Evolutionary conservation across 768 basidiomycete genomes (phyloP).

Genomic region (Cytidiella melzeri): DNA sequence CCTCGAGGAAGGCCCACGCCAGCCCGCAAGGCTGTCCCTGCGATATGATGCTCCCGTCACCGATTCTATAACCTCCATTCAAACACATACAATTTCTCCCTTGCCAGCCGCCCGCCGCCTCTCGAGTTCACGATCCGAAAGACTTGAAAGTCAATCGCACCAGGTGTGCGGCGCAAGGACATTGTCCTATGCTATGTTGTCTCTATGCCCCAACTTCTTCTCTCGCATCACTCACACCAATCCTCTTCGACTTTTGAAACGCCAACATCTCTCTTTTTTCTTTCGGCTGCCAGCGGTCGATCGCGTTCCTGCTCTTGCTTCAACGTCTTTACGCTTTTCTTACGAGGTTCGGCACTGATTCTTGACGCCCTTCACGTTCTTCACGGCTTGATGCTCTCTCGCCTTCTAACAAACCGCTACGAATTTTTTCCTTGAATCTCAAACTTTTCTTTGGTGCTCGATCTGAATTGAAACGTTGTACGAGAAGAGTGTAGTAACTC

Average conservation of each 20-base stretch:
- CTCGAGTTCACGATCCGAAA: too few relatives aligned
- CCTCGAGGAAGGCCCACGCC: background rate
- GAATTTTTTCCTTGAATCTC: background rate
- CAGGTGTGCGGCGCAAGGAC: background rate
- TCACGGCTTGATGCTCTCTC: background rate
- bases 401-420: background rate
- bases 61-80: background rate
- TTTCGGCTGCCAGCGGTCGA: background rate
- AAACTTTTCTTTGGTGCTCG: background rate
- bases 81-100: too few relatives aligned
- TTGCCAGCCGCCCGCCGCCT: too few relatives aligned
- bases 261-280: too few relatives aligned
- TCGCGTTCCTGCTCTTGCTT: background rate
- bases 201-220: slow-evolving; percentile 3
- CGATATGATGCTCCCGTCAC: background rate
- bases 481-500: background rate
- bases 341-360: background rate
- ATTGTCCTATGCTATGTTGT: slow-evolving; percentile 3
- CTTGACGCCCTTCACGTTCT: background rate
- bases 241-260: too few relatives aligned
- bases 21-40: background rate
- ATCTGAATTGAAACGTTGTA: too few relatives aligned
- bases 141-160: background rate
- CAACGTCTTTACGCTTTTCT: background rate
- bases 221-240: background rate